Conservation (phyloP, 768 basidiomycete species). For the Mrakia blollopis region DNA sequence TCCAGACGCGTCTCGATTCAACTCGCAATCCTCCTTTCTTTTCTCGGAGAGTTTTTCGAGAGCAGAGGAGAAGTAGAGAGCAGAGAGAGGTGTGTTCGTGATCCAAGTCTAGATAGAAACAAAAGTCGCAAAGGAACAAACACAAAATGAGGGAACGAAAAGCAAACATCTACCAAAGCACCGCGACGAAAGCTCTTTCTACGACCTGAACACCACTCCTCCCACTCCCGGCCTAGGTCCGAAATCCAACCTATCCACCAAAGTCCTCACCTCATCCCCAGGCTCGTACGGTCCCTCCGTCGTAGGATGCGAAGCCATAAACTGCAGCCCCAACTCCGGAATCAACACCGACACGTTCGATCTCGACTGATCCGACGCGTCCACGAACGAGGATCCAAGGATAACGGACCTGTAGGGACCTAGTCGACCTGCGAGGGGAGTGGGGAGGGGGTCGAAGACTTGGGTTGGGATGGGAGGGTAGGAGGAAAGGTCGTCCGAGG, state of each 20-base stretch:
- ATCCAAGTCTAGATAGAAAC: no score
- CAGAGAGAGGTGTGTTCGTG: no score
- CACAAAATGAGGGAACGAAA: no score
- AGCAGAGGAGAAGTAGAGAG: no score
- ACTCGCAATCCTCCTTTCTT: no score
- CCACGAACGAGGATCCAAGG: neutral
- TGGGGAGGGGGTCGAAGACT: conserved; percentile 6
- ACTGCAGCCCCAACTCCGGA: conserved; percentile 17
- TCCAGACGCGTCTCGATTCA: no score
- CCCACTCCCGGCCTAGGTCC: neutral
- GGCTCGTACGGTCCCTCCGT: neutral
- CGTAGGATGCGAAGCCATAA: conserved; percentile 19
- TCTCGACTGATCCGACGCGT: neutral
- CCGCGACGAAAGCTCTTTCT: no score
- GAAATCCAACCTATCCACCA: conserved; percentile 18
- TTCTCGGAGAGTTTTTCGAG: no score
- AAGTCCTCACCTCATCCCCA: conserved; percentile 9
- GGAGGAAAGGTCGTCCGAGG: neutral
- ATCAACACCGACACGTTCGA: conserved; percentile 12
- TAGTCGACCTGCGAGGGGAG: conserved; percentile 1
- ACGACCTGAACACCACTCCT: conserved; percentile 9
- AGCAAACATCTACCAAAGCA: no score
- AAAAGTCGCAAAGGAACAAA: no score
- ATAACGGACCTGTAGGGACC: conserved; percentile 9
- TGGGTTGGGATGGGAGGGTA: neutral